Conservation (phyloP, 176 grass and related monocot species). For the Oryza meridionalis region DNA sequence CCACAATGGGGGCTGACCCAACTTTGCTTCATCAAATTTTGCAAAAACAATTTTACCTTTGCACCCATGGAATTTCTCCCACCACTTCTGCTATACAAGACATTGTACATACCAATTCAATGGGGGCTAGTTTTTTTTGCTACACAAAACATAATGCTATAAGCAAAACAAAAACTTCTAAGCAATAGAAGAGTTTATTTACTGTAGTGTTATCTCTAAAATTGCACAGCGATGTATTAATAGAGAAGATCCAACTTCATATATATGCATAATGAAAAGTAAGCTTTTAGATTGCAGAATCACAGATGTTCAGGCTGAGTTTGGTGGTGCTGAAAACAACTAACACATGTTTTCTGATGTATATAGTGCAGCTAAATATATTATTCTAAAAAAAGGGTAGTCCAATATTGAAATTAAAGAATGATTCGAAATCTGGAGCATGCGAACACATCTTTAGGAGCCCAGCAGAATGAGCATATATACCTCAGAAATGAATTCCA, state of each 20-base stretch:
- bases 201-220: not conserved
- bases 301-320: not conserved
- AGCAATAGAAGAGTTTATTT: not conserved
- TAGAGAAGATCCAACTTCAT: constrained; percentile 10
- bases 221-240: not conserved
- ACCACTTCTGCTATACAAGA: constrained; percentile 17
- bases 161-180: not conserved
- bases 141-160: not conserved
- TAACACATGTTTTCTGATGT: not conserved
- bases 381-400: not conserved
- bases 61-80: not conserved
- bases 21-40: not conserved
- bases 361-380: not conserved
- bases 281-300: not conserved
- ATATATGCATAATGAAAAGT: not conserved
- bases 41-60: not conserved
- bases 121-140: not conserved
- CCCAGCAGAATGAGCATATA: not conserved
- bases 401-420: not conserved
- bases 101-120: not conserved
- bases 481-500: constrained; percentile 4
- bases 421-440: not conserved
- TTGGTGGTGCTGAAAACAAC: not conserved
- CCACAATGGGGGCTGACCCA: not conserved
- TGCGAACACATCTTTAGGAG: not conserved